Evolutionary conservation across 177 flowering plant species (phyloP), one percentile per base, ranked within the genome.

Genomic region (Vitis hybrid): DNA sequence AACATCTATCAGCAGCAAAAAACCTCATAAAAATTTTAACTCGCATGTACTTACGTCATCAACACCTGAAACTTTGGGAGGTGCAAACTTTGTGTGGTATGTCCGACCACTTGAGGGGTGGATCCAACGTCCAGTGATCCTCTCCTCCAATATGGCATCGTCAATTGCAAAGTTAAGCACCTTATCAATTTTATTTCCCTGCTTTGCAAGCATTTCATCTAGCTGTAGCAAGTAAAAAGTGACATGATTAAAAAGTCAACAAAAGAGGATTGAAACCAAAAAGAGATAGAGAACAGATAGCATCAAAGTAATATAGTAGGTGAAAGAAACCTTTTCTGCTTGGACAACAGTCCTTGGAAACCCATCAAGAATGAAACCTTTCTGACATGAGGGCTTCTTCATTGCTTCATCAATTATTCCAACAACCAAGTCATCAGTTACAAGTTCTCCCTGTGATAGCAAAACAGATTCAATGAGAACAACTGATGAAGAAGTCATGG

Each of bases 321-420:
- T 55, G 58, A 3, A 29, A 18, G 56, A 39, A 5, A 94, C 99
- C 97, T 96, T 96, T 73, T 96, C 78, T 15, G 99, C 99, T 80
- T 96, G 99, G 67, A 74, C 89, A 45, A 87, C 98, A 59, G 98
- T 95, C 83, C 99, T 90, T 12, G 99, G 99, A 74, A 95, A 95
- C 3, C 99, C 97, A 84, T 95, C 99, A 72, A 95, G 99, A 78
- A 95, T 93, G 76, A 95, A 95, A 56, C 99, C 98, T 75, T 93
- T 95, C 55, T 92, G 89, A 71, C 99, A 96, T 57, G 97, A 88
- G 11, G 98, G 97, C 75, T 87, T 93, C 78, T 88, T 88, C 64
- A 93, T 79, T 21, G 99, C 99, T 75, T 96, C 98, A 73, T 93
- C 98, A 66, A 96, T 96, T 62, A 95, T 92, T 29, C 97, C 98